phyloP scores from a whole-genome alignment of 1,284 basidiomycete genomes.

The Sanghuangporus sanghuang region DNA sequence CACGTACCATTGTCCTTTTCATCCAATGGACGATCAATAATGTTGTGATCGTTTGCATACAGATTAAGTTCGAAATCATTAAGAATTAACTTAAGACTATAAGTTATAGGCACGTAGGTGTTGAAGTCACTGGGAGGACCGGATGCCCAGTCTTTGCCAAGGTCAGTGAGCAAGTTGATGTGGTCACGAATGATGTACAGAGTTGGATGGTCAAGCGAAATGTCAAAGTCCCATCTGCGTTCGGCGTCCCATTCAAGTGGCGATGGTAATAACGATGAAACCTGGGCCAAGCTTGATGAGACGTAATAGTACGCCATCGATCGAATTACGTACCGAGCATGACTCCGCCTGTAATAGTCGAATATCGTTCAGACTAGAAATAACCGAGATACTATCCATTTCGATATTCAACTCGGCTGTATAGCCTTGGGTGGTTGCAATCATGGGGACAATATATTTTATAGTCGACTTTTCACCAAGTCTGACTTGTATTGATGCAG shows the following conservation, averaged over 20 bases:
- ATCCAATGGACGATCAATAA: constrained; percentile 82
- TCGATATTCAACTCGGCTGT: constrained; percentile 75
- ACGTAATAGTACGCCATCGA: neutral
- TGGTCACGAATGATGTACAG: constrained; percentile 85
- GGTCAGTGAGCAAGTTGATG: constrained; percentile 85
- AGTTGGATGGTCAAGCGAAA: constrained; percentile 65
- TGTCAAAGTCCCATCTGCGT: constrained; percentile 72
- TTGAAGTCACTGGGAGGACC: constrained; percentile 75
- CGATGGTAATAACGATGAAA: constrained; percentile 39
- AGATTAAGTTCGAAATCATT: constrained; percentile 73
- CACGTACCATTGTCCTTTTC: constrained; percentile 72
- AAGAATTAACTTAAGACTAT: constrained; percentile 65
- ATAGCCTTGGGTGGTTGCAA: constrained; percentile 69
- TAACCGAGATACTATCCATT: constrained; percentile 73
- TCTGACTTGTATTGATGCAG: constrained; percentile 67
- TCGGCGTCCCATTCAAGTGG: constrained; percentile 64
- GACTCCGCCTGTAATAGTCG: constrained; percentile 70
- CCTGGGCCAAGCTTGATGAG: neutral
- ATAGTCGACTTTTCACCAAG: constrained; percentile 81
- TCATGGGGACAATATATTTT: constrained; percentile 78
- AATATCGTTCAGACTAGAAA: constrained; percentile 85
- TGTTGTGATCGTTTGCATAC: constrained; percentile 94
- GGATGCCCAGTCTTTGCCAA: constrained; percentile 84
- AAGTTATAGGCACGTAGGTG: constrained; percentile 80
- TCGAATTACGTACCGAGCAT: constrained; percentile 52